phyloP scores from a whole-genome alignment of 768 basidiomycete genomes.

The Tricholoma terreum region DNA sequence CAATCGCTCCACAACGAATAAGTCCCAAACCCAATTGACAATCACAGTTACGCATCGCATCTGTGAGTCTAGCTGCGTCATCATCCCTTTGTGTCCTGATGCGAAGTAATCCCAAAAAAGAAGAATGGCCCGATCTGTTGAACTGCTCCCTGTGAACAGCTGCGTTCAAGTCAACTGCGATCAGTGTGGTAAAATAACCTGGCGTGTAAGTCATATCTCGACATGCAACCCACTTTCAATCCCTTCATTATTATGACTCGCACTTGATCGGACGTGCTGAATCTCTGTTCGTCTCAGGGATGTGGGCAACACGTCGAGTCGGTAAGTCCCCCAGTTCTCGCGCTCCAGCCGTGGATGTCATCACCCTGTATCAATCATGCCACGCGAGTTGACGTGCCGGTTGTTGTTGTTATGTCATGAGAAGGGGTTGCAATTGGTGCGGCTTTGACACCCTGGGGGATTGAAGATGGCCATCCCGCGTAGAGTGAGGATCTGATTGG shows the following conservation, averaged over 20 bases:
- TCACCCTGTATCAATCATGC: constrained; percentile 9
- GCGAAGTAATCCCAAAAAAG: neutral
- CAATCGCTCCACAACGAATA: neutral
- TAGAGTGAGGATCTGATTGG: constrained; percentile 11
- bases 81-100: neutral
- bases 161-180: constrained; percentile 60
- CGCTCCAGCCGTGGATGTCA: constrained; percentile 2
- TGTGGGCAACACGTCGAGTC: constrained; percentile 65
- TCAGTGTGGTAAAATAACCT: constrained; percentile 66
- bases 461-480: neutral
- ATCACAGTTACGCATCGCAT: neutral
- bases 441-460: neutral
- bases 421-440: neutral
- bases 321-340: constrained; percentile 38
- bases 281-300: constrained; percentile 42
- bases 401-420: constrained; percentile 6
- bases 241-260: neutral
- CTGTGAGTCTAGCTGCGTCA: neutral
- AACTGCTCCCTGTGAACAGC: constrained; percentile 39
- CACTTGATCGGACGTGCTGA: neutral
- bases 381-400: neutral
- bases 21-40: neutral
- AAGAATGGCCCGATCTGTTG: constrained; percentile 9
- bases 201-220: constrained; percentile 47
- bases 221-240: neutral